These are phyloP conservation scores for Fusarium nurragi DNA, from an alignment of 2,329 filamentous ascomycete genomes.

Conservation along the genomic window DNA sequence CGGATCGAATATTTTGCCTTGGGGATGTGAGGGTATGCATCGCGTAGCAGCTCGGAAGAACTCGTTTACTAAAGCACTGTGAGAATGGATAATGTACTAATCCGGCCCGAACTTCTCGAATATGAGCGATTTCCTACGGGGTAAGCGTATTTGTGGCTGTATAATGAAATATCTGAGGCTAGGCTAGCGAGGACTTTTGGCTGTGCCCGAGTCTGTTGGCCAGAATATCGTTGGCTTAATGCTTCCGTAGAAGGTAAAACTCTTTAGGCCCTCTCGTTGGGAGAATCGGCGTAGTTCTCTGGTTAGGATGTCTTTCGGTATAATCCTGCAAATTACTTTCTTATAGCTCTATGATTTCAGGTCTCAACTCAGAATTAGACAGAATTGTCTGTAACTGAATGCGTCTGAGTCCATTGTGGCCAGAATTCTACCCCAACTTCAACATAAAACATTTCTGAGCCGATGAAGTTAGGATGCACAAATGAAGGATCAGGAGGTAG, in stretches of 20 bases:
- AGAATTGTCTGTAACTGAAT: no score
- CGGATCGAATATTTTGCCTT: not conserved
- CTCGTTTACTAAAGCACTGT: not conserved
- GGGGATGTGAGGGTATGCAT: constrained; percentile 2
- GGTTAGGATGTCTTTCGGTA: constrained; percentile 1
- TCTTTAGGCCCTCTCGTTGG: not conserved
- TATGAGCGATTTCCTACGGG: not conserved
- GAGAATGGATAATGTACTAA: not conserved
- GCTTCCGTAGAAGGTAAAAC: not conserved
- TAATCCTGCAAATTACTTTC: no score
- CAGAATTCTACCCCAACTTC: no score
- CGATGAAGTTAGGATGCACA: no score
- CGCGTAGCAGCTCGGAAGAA: not conserved
- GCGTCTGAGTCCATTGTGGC: no score
- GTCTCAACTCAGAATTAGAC: no score
- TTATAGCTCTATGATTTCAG: no score
- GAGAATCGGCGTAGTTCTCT: not conserved
- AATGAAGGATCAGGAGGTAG: no score
- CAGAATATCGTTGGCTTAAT: constrained; percentile 5
- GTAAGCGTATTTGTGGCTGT: not conserved
- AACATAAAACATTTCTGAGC: no score
- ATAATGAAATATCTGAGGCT: constrained; percentile 1
- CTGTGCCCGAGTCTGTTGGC: not conserved
- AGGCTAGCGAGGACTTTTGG: not conserved
- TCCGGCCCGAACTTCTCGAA: rapidly evolving